Conservation (phyloP, 257 asterid genomes). For the Schizonepeta tenuifolia region DNA sequence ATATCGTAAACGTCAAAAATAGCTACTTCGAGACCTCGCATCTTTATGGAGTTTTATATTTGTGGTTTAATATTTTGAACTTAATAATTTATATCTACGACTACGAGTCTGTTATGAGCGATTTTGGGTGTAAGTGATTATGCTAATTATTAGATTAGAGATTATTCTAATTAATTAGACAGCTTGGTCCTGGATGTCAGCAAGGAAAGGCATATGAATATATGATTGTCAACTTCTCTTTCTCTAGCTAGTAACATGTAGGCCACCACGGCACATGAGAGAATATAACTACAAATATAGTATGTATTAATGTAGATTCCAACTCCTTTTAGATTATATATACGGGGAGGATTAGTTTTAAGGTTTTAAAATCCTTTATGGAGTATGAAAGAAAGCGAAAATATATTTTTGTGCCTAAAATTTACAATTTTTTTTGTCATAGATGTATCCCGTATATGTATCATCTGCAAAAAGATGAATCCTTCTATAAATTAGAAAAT, state of each 20-base stretch:
- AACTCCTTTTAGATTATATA: not conserved
- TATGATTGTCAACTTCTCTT: conserved; percentile 19
- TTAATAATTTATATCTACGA: not conserved
- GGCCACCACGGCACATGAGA: not conserved
- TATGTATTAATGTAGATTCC: conserved; percentile 5
- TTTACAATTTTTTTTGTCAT: too few relatives aligned
- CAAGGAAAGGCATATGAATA: conserved; percentile 4
- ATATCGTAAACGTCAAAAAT: not conserved
- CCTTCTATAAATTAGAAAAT: too few relatives aligned
- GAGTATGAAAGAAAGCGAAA: too few relatives aligned
- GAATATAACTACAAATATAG: not conserved
- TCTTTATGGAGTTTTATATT: conserved; percentile 9
- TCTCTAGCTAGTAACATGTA: not conserved
- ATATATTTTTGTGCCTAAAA: too few relatives aligned
- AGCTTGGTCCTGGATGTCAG: not conserved
- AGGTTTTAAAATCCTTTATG: not conserved
- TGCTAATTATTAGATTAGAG: not conserved
- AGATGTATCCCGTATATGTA: too few relatives aligned
- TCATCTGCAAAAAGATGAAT: too few relatives aligned
- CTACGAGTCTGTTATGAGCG: not conserved
- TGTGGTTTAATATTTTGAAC: not conserved
- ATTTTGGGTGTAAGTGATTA: not conserved
- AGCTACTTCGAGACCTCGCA: conserved; percentile 25
- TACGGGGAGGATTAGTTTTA: not conserved
- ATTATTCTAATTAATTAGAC: not conserved